Base-by-base conservation (phyloP, 257 asterid species). In the Gentiana macrophylla region DNA sequence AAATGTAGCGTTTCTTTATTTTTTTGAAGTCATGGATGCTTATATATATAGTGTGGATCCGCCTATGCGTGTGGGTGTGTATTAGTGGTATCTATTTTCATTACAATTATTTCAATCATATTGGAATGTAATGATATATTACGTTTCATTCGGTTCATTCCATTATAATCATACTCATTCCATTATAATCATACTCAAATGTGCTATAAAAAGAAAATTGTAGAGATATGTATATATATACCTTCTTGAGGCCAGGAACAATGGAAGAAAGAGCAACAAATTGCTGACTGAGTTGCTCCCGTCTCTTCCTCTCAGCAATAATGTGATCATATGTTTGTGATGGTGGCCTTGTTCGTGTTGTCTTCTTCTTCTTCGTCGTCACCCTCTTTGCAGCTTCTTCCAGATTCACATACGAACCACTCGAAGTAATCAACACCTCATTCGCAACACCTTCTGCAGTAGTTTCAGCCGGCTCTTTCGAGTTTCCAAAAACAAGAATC, bases 221-320 rank as follows among this genome's bases (percentile, higher is more conserved):
- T 24, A 24, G 24, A 24, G 24, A 24, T 24, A 24, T 24, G 24
- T 24, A 24, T 24, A 24, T 24, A 24, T 24, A 24, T 24, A 73
- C 75, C 70, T 74, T 65, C 56, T 67, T 62, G 13, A 66, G 69
- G 48, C 63, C 70, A 24, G 79, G 72, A 38, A 74, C 69, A 11
- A 65, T 50, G 35, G 66, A 4, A 1, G 64, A 53, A 3, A 70
- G 69, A 6, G 62, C 61, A n/a, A 54, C 48, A 52, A 74, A 66
- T 55, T 56, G 52, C 37, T 67, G 74, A 59, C 75, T 66, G 49
- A 71, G 62, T 48, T 35, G 62, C 65, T 71, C 69, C 11, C 72
- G 63, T 15, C 69, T 49, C 51, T 64, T 64, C n/a, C 69, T 56
- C 36, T 64, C 69, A 3, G 69, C 62, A 36, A 64, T 49, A 2